Conservation (phyloP, 345 rosid genomes). For the Punica granatum region DNA sequence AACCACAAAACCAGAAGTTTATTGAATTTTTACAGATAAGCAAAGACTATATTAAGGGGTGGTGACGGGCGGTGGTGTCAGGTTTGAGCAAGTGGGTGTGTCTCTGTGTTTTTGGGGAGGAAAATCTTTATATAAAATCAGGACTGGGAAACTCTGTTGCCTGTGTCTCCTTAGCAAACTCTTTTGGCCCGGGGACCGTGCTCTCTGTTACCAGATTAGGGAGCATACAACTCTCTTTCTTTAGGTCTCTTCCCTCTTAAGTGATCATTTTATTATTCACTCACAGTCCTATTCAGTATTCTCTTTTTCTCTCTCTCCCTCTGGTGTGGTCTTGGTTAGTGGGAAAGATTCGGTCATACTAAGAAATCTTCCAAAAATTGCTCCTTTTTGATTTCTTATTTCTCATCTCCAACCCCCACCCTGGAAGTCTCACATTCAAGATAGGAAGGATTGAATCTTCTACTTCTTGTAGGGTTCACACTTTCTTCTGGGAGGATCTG, state of each 20-base stretch:
- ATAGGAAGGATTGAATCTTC: background rate
- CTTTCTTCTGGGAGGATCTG: background rate
- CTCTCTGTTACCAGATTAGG: constrained; percentile 13
- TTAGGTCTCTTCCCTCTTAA: constrained; percentile 15
- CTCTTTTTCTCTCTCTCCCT: constrained; percentile 7
- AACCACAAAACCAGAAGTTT: background rate
- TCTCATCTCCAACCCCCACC: constrained; percentile 2
- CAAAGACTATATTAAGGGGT: background rate
- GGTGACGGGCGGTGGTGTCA: constrained; percentile 13
- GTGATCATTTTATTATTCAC: constrained; percentile 10
- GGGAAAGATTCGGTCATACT: constrained; percentile 23
- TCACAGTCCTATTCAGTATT: constrained; percentile 3
- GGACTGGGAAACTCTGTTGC: constrained; percentile 11
- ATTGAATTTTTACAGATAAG: constrained; percentile 6
- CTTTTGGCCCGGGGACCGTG: constrained; percentile 21
- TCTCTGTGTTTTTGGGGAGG: constrained; percentile 4
- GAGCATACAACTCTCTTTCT: constrained; percentile 11
- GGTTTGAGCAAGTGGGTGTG: constrained; percentile 19
- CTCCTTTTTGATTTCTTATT: constrained; percentile 3
- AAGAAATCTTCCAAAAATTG: constrained; percentile 8
- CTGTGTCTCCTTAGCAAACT: constrained; percentile 15
- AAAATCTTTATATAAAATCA: constrained; percentile 9
- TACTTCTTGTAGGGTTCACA: background rate
- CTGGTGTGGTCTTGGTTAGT: constrained; percentile 14
- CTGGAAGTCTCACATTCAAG: background rate